Percentiles rank a stretch among this genome's conserved stretches.
Evolutionary conservation across 2,329 filamentous ascomycete genomes (phyloP).

Genomic region (Stemphylium vesicarium): DNA sequence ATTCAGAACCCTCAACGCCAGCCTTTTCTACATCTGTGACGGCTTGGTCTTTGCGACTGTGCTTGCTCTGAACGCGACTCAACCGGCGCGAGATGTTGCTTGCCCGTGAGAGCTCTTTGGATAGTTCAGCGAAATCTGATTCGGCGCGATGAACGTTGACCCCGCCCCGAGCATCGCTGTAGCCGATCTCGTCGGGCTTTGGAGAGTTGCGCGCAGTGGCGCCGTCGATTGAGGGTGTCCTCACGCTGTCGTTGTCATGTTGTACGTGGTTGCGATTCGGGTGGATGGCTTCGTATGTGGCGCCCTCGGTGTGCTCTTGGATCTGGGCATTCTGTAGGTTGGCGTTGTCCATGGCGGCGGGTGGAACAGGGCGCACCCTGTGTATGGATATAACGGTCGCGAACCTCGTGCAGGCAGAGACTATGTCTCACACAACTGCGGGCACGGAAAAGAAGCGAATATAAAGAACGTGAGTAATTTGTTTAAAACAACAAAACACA

Average conservation of each 20-base stretch:
- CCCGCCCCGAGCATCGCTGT: constrained; percentile 22
- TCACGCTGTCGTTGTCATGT: constrained; percentile 26
- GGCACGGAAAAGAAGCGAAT: constrained; percentile 11
- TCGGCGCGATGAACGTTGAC: constrained; percentile 72
- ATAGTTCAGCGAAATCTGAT: constrained; percentile 73
- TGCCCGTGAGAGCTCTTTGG: constrained; percentile 51
- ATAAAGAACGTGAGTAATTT: constrained; percentile 20
- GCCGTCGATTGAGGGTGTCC: constrained; percentile 30
- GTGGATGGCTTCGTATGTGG: constrained; percentile 41
- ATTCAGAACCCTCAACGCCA: constrained; percentile 36
- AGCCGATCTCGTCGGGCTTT: constrained; percentile 26
- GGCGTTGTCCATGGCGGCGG: constrained; percentile 34
- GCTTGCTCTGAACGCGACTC: constrained; percentile 56
- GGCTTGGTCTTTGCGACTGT: constrained; percentile 45
- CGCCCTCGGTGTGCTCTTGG: constrained; percentile 29
- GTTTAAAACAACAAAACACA: constrained; percentile 8
- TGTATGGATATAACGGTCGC: background rate
- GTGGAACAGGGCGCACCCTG: constrained; percentile 28
- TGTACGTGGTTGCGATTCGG: constrained; percentile 22
- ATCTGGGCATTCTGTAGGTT: constrained; percentile 28
- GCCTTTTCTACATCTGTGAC: constrained; percentile 66
- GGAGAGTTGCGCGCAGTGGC: constrained; percentile 30
- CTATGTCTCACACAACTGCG: constrained; percentile 13
- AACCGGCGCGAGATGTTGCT: constrained; percentile 47
- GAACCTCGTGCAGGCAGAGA: background rate